These are phyloP conservation scores for Papiliotrema nemorosa DNA, from an alignment of 1,284 basidiomycete genomes.

Conservation along the genomic window DNA sequence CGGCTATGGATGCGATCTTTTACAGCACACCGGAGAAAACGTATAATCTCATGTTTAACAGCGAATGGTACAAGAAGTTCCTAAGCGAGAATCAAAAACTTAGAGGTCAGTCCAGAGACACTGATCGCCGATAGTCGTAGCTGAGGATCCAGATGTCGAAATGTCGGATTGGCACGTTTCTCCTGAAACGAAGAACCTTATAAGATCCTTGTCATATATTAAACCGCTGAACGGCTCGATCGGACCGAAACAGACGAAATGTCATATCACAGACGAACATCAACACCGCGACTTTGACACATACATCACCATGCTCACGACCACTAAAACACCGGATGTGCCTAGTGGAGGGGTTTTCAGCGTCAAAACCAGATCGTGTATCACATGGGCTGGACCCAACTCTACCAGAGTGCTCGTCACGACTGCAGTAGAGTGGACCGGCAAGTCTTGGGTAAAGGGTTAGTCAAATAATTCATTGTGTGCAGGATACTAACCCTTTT, in stretches of 20 bases:
- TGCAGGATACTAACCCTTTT: no score
- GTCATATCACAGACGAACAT: slow-evolving; percentile 83
- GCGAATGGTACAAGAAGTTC: slow-evolving; percentile 93
- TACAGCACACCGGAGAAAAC: slow-evolving; percentile 92
- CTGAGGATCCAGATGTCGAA: slow-evolving; percentile 66
- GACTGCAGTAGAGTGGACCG: slow-evolving; percentile 92
- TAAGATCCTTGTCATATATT: slow-evolving; percentile 89
- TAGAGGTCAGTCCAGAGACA: slow-evolving; percentile 60
- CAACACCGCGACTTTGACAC: slow-evolving; percentile 79
- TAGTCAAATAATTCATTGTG: no score
- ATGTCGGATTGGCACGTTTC: slow-evolving; percentile 83
- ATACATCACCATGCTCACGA: slow-evolving; percentile 78
- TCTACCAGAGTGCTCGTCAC: slow-evolving; percentile 79
- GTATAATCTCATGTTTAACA: slow-evolving; percentile 93
- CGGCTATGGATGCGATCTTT: slow-evolving; percentile 71
- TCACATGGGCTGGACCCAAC: slow-evolving; percentile 84
- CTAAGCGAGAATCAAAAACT: slow-evolving; percentile 84
- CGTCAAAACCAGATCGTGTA: slow-evolving; percentile 89
- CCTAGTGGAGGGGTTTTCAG: slow-evolving; percentile 87
- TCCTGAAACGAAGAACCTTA: slow-evolving; percentile 65
- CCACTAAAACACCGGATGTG: slow-evolving; percentile 90
- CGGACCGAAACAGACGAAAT: slow-evolving; percentile 92
- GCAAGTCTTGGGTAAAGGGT: slow-evolving; percentile 94
- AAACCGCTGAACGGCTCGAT: slow-evolving; percentile 85
- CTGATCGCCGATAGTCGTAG: not conserved